phyloP scores from a whole-genome alignment of 495 filamentous ascomycete species.

The Aspergillus taichungensis region DNA sequence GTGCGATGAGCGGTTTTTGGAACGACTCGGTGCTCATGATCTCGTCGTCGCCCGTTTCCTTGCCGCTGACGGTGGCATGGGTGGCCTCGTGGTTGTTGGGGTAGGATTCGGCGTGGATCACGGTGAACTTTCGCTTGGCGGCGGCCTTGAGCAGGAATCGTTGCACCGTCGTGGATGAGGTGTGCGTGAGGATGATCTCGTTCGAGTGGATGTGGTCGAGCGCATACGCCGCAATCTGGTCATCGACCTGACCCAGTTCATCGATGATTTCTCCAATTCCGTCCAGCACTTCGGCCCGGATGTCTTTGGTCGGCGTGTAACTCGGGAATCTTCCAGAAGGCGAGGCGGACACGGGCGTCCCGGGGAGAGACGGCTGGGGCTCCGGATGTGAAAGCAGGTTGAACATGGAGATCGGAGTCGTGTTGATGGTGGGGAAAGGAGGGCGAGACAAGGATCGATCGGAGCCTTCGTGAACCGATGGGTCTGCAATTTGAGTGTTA shows the following conservation, averaged over 20 bases:
- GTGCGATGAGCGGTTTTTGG: constrained; percentile 63
- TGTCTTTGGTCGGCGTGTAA: constrained; percentile 40
- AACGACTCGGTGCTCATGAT: constrained; percentile 47
- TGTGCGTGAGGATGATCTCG: constrained; percentile 80
- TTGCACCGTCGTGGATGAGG: constrained; percentile 72
- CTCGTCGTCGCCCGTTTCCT: constrained; percentile 32
- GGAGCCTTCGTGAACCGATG: constrained; percentile 30
- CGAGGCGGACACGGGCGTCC: constrained; percentile 35
- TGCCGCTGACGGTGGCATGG: constrained; percentile 50
- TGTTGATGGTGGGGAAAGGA: constrained; percentile 46
- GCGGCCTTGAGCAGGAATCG: constrained; percentile 80
- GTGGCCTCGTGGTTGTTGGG: constrained; percentile 58
- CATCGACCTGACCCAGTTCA: constrained; percentile 78
- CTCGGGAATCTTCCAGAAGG: constrained; percentile 28
- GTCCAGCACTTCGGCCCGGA: constrained; percentile 81
- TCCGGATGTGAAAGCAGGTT: constrained; percentile 63
- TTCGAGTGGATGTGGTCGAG: constrained; percentile 84
- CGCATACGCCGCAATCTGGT: constrained; percentile 77
- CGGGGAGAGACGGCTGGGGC: constrained; percentile 35
- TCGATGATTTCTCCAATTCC: constrained; percentile 88
- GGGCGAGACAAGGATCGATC: constrained; percentile 42
- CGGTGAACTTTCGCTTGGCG: constrained; percentile 75
- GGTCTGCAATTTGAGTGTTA: constrained; percentile 16
- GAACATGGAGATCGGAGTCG: constrained; percentile 63
- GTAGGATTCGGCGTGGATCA: constrained; percentile 67